Evolutionary conservation across 495 filamentous ascomycete species (phyloP), one percentile per base, ranked within the genome.

Genomic region (Terfezia boudieri): DNA sequence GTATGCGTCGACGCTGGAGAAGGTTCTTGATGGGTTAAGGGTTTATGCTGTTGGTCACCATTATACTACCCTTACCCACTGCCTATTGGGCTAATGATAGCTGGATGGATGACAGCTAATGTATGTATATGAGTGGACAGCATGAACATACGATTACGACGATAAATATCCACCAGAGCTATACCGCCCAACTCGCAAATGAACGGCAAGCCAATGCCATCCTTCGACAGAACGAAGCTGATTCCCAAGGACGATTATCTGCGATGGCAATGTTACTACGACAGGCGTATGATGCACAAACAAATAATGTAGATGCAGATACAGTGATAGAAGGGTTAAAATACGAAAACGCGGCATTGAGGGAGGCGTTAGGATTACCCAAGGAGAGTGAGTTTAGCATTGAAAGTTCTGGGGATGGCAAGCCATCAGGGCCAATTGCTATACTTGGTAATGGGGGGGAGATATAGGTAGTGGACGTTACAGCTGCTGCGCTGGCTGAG

Each of bases 101-200:
- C 1, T 32, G 26, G 26, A 32, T 32, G 20, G 20, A 20, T 20
- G 20, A 20, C 0, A 20, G 8, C 12, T 12, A 22, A 50, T 50
- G 49, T 49, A 20, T 20, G 36, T 32, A 20, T 26, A 4, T 23
- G 12, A 22, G 8, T 11, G 51, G 54, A 64, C 51, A 65, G 62
- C 62, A 60, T 36, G 62, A 65, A 54, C 62, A 65, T 52, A 64
- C 62, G 16, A 55, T 60, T 20, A 61, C 62, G 11, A 65, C 62
- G 23, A 65, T 65, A 50, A 65, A 65, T 36, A 65, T 65, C 53
- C 62, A 65, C 46, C 58, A 62, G 36, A 58, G 62, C 23, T 65
- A 65, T 50, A 65, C 62, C 9, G 64, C 64, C 51, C 62, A 65
- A 53, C 59, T 65, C 26, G 53, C 58, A 38, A 50, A 43, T 8